phyloP scores from a whole-genome alignment of 2,329 filamentous ascomycete genomes.

The Fusarium albidum region DNA sequence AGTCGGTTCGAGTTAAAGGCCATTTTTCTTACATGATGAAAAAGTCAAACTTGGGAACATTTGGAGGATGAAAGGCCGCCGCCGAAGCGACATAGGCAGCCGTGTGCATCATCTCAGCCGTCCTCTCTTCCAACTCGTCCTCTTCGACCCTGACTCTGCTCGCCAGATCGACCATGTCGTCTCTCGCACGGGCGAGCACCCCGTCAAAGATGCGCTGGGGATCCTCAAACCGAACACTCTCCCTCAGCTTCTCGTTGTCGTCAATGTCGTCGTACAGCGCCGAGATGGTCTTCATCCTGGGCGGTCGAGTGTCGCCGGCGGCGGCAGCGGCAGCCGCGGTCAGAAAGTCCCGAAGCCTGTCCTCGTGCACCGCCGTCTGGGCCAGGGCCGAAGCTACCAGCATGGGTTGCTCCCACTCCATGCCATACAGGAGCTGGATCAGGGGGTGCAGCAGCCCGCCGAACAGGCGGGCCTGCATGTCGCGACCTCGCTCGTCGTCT shows the following conservation, averaged over 20 bases:
- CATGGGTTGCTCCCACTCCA: constrained; percentile 84
- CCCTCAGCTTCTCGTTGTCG: constrained; percentile 62
- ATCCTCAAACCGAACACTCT: constrained; percentile 58
- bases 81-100: constrained; percentile 57
- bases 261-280: constrained; percentile 68
- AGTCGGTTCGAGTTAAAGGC: too few relatives aligned
- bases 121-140: constrained; percentile 63
- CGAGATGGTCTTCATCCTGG: constrained; percentile 44
- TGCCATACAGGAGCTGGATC: constrained; percentile 84
- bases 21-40: constrained; percentile 71
- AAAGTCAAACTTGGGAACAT: constrained; percentile 81
- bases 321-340: constrained; percentile 62
- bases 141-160: constrained; percentile 64
- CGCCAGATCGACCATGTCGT: constrained; percentile 70
- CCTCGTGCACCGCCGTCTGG: constrained; percentile 74
- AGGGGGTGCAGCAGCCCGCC: constrained; percentile 67
- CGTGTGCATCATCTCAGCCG: constrained; percentile 74
- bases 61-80: constrained; percentile 69
- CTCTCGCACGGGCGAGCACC: constrained; percentile 67
- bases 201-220: constrained; percentile 74
- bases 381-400: constrained; percentile 83
- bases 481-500: constrained; percentile 69
- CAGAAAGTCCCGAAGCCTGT: constrained; percentile 64
- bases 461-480: constrained; percentile 74
- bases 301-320: constrained; percentile 12